These are phyloP conservation scores for Fonsecaea monophora DNA, from an alignment of 2,329 filamentous ascomycete species.

Conservation along the genomic window DNA sequence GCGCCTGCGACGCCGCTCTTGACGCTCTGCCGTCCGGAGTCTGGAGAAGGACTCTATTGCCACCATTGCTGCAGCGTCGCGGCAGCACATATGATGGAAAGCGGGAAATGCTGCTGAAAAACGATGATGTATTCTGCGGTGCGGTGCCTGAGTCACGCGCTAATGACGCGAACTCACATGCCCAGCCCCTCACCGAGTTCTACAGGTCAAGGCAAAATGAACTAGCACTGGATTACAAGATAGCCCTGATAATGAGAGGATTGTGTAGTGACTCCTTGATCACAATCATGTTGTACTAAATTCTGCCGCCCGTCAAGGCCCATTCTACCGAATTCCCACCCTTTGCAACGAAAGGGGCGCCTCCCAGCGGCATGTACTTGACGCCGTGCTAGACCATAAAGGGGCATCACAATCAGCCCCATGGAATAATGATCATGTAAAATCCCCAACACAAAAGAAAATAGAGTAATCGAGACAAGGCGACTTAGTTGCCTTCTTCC, in stretches of 20 bases:
- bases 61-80: neutral
- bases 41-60: neutral
- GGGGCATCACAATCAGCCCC: neutral
- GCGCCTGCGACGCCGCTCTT: neutral
- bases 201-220: neutral
- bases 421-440: neutral
- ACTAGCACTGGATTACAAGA: neutral
- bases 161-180: constrained; percentile 28
- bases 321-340: constrained; percentile 10
- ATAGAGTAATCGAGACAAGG: neutral
- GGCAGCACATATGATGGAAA: neutral
- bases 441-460: neutral
- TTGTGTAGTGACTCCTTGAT: neutral
- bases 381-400: constrained; percentile 32
- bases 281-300: neutral
- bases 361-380: constrained; percentile 8
- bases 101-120: neutral
- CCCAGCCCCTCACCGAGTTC: neutral
- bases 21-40: neutral
- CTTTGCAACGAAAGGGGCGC: neutral
- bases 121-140: constrained; percentile 2
- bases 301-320: neutral
- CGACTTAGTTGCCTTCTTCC: constrained; percentile 19
- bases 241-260: neutral
- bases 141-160: constrained; percentile 13